phyloP scores from a whole-genome alignment of 1,284 basidiomycete genomes.

The Trametes sp. region DNA sequence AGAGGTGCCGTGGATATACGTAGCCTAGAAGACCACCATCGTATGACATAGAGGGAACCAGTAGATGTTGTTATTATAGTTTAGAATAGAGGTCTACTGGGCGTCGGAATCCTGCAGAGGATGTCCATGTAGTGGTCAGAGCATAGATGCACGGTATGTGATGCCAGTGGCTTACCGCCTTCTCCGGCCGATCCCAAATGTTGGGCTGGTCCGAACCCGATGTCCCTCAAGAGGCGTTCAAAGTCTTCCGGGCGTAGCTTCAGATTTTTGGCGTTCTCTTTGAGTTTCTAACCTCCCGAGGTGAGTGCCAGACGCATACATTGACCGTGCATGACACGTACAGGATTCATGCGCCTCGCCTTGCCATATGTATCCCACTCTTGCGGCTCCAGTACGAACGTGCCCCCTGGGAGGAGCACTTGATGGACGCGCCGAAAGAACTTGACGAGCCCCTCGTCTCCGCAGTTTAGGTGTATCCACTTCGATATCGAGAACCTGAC shows the following conservation, averaged over 20 bases:
- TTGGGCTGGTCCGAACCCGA: conserved; percentile 66
- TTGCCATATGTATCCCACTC: conserved; percentile 82
- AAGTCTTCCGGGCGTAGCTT: conserved; percentile 70
- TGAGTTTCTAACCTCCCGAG: conserved; percentile 66
- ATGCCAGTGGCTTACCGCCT: conserved; percentile 51
- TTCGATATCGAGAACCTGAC: conserved; percentile 82
- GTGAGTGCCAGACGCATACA: neutral
- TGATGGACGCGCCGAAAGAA: conserved; percentile 71
- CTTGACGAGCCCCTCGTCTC: conserved; percentile 66
- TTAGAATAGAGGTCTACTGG: conserved; percentile 57
- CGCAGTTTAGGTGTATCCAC: conserved; percentile 85
- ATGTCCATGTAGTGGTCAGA: neutral
- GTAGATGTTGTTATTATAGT: neutral
- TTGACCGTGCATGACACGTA: conserved; percentile 38
- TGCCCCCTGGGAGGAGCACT: conserved; percentile 64
- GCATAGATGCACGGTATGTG: neutral
- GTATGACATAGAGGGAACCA: neutral
- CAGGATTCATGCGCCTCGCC: conserved; percentile 71
- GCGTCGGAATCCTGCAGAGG: conserved; percentile 53
- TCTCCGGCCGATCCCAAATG: conserved; percentile 64
- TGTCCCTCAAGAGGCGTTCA: conserved; percentile 53
- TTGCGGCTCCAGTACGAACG: conserved; percentile 80
- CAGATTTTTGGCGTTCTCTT: conserved; percentile 62
- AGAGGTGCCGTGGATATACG: neutral
- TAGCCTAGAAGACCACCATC: neutral